Percentiles rank a stretch among this genome's conserved stretches.
Evolutionary conservation across 371 early-diverging fungal genomes (phyloP).

Genomic region (Blakeslea trispora): DNA sequence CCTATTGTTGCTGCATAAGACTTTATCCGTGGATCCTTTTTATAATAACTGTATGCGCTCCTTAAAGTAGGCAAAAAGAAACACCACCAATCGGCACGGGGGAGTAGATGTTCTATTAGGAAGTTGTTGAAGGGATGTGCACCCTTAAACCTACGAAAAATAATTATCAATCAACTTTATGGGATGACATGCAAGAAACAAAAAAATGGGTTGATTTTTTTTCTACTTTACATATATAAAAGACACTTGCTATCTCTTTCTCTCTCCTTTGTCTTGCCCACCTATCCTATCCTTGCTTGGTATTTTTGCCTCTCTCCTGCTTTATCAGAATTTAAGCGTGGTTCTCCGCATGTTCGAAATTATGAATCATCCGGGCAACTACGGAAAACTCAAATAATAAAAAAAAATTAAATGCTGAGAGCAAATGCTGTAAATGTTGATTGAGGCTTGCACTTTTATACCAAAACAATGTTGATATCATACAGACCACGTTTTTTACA

Average conservation of each 20-base stretch:
- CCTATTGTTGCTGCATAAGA: no score
- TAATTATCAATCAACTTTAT: no score
- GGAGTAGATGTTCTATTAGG: no score
- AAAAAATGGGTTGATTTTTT: conserved; percentile 13
- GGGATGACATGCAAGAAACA: no score
- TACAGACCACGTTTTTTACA: conserved; percentile 11
- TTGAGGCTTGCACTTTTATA: conserved; percentile 4
- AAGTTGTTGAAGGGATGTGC: no score
- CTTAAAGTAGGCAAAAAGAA: background rate
- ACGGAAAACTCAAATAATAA: conserved; percentile 21
- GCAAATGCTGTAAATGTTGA: conserved; percentile 6
- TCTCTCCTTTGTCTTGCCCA: conserved; percentile 1
- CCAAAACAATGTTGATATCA: background rate
- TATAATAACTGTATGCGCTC: no score
- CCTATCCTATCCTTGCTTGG: background rate
- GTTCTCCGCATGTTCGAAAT: conserved; percentile 3
- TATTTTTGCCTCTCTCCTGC: background rate
- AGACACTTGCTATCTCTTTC: conserved; percentile 4
- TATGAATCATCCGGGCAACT: conserved; percentile 37
- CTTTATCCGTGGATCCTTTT: no score
- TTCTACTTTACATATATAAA: conserved; percentile 3
- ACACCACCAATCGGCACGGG: background rate
- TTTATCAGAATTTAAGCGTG: background rate
- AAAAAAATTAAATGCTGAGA: no score
- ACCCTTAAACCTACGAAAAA: no score